Base-by-base conservation (phyloP, 179 eudicot species). In the Heliamphora pulchella region DNA sequence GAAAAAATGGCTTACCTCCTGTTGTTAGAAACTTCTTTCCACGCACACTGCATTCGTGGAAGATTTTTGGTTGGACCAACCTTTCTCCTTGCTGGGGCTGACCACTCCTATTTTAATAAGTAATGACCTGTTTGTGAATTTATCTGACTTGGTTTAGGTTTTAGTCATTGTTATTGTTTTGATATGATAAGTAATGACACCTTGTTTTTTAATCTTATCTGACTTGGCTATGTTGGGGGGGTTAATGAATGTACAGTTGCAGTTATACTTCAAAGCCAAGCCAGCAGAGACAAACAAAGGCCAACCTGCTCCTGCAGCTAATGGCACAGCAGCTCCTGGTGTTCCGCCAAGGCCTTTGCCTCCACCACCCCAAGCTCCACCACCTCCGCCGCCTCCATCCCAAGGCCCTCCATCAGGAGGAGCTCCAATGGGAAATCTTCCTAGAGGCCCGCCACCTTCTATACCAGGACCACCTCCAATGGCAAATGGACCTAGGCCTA, bases 251-350 rank as follows among this genome's bases (percentile, higher is more conserved):
- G 3, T 84, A 74, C 94, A 94, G 98, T 82, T 95, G 90, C 98
- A 95, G 77, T 85, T 95, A 48, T 95, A 93, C 83, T 95, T 93
- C 91, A 95, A 95, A 87, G 71, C 84, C 18, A 95, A 95, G 89
- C 92, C 97, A 82, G 94, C 97, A 62, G 98, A 95, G 84, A 69
- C 94, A 44, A 95, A 86, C 89, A 92, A 90, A 82, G 91, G 92
- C 47, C 96, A 80, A 77, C 91, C 94, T 51, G 80, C 91, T 79
- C 85, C 90, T 77, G 83, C 90, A 53, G 81, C 89, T 48, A 87
- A 87, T 69, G 93, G 89, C 58, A 80, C 91, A 71, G 80, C 88
- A 63, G 93, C 91, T 47, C 96, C 97, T 22, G 97, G 97, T 62
- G 91, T 86, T 72, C 93, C 91, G n/a, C 87, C 94, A 22, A 80